Evolutionary conservation across 345 rosid species (phyloP).

Genomic region (Ceriops decandra): DNA sequence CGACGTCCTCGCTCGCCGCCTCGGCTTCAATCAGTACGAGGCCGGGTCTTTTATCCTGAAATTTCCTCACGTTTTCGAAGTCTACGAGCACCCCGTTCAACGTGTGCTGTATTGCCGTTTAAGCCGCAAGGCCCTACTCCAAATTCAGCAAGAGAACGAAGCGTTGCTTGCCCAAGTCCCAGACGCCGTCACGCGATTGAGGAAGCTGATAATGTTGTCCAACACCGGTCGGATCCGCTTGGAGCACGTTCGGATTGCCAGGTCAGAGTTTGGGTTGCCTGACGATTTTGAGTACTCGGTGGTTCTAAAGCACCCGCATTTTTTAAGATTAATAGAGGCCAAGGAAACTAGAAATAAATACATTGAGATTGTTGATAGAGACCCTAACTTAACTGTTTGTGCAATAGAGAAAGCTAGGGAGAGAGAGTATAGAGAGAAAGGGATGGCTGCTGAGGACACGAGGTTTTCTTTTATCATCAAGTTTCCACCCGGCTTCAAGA

Average conservation of each 20-base stretch:
- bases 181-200: slow-evolving; percentile 54
- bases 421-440: slow-evolving; percentile 76
- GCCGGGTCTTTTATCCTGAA: slow-evolving; percentile 75
- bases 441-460: slow-evolving; percentile 73
- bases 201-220: slow-evolving; percentile 85
- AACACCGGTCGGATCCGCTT: slow-evolving; percentile 66
- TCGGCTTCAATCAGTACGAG: slow-evolving; percentile 65
- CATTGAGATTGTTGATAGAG: slow-evolving; percentile 68
- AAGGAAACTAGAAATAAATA: slow-evolving; percentile 75
- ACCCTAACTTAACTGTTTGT: slow-evolving; percentile 49
- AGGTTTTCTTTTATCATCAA: slow-evolving; percentile 79
- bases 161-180: slow-evolving; percentile 62
- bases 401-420: slow-evolving; percentile 82
- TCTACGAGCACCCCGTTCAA: slow-evolving; percentile 93
- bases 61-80: slow-evolving; percentile 75
- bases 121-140: slow-evolving; percentile 57
- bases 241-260: slow-evolving; percentile 77
- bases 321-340: slow-evolving; percentile 64
- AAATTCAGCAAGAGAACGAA: slow-evolving; percentile 61
- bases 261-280: slow-evolving; percentile 78
- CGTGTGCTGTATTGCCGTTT: slow-evolving; percentile 70
- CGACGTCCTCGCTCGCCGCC: slow-evolving; percentile 64
- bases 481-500: slow-evolving; percentile 93
- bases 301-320: slow-evolving; percentile 57
- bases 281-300: slow-evolving; percentile 90